phyloP scores from a whole-genome alignment of 495 filamentous ascomycete species.

The Xylaria scruposa region DNA sequence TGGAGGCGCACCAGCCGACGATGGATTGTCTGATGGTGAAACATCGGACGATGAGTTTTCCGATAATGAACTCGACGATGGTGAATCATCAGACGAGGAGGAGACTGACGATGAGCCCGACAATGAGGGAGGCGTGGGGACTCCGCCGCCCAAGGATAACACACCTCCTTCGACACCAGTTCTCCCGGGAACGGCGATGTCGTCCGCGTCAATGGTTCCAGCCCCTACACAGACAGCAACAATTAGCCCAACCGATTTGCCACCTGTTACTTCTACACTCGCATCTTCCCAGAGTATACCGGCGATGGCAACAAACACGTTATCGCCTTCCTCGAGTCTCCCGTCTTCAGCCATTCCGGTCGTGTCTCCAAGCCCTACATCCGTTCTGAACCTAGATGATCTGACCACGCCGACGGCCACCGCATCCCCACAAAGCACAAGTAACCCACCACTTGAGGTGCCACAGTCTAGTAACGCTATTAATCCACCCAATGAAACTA shows the following conservation, averaged over 20 bases:
- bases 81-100: slow-evolving; percentile 8
- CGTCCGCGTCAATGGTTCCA: neutral
- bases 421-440: neutral
- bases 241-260: neutral
- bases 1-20: neutral
- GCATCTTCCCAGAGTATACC: neutral
- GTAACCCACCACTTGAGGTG: neutral
- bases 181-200: neutral
- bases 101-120: neutral
- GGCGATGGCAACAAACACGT: neutral
- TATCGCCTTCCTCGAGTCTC: neutral
- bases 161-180: neutral
- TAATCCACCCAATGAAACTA: neutral
- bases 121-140: neutral
- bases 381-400: neutral
- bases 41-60: neutral
- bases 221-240: slow-evolving; percentile 8
- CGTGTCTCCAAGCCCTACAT: neutral
- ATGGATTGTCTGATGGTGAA: slow-evolving; percentile 2
- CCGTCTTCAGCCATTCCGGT: neutral
- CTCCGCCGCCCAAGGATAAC: neutral
- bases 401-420: neutral
- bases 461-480: slow-evolving; percentile 4
- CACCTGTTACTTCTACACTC: neutral
- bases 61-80: neutral